Percentiles rank a stretch among this genome's conserved stretches.
phyloP scores from a whole-genome alignment of 2,329 filamentous ascomycete genomes.

The Xenosphaeropsis pyriputrescens region DNA sequence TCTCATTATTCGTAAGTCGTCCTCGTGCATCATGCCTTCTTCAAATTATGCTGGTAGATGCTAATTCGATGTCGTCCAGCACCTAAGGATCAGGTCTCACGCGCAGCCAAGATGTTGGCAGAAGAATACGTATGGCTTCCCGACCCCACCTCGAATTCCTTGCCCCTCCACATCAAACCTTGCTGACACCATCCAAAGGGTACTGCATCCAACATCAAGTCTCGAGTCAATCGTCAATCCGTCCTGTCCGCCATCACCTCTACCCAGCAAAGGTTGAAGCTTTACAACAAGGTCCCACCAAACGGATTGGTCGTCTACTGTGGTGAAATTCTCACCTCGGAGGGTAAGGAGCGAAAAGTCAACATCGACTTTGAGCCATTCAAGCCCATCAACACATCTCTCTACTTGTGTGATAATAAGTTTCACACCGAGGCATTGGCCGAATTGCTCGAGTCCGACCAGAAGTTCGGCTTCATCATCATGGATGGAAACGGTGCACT shows the following conservation, averaged over 20 bases:
- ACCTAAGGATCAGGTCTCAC: slow-evolving; percentile 95
- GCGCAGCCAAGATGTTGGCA: slow-evolving; percentile 98
- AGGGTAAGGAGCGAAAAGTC: slow-evolving; percentile 98
- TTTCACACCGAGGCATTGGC: slow-evolving; percentile 97
- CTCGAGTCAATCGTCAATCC: slow-evolving; percentile 94
- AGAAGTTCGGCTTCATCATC: slow-evolving; percentile 98
- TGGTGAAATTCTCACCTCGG: slow-evolving; percentile 97
- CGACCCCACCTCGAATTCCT: background rate
- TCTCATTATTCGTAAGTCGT: slow-evolving; percentile 77
- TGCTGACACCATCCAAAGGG: slow-evolving; percentile 38
- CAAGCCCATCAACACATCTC: slow-evolving; percentile 98
- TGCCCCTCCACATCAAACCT: background rate
- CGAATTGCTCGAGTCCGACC: slow-evolving; percentile 94
- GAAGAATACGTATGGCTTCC: slow-evolving; percentile 79
- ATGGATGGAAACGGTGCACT: slow-evolving; percentile 99
- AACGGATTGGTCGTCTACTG: slow-evolving; percentile 98
- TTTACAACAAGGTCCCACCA: slow-evolving; percentile 97
- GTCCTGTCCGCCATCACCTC: slow-evolving; percentile 97
- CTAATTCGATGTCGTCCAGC: slow-evolving; percentile 34
- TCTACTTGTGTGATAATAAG: slow-evolving; percentile 99
- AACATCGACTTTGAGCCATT: slow-evolving; percentile 99
- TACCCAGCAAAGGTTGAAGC: slow-evolving; percentile 95
- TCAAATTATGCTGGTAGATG: background rate
- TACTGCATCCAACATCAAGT: slow-evolving; percentile 99
- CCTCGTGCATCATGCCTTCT: slow-evolving; percentile 2